Evolutionary conservation across 192 early-diverging fungal genomes (phyloP), one percentile per base, ranked within the genome.

Genomic region (Radiomyces spectabilis): DNA sequence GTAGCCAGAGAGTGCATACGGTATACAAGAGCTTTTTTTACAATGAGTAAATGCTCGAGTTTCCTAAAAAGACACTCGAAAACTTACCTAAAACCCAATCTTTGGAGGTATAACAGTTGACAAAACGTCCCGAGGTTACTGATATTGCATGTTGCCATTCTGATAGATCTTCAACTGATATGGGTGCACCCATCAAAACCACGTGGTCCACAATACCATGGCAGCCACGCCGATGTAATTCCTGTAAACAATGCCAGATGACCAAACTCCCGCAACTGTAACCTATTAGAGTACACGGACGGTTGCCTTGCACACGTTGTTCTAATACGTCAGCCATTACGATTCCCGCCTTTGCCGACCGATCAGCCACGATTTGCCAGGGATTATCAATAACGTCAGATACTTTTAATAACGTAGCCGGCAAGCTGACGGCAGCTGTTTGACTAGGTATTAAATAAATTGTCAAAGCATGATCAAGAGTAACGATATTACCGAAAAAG

Each of bases 301-400:
- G 46, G 22, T 74, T 73, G 5, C 80, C 80, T 31, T 82, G 80
- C 2, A 82, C 73, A 24, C 75, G 57, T 33, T 79, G 68, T 13
- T 46, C 55, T 24, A 82, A 58, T 18, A 77, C 70, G 63, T 82
- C 80, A 0, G 80, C 80, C 30, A 82, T 51, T 2, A 82, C 75
- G 44, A 68, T 53, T 1, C 80, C 80, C 15, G 80, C 68, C 56
- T 82, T 82, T 3, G 47, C 57, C 38, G 75, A 73, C 19, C 77
- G 59, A 59, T 82, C 80, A 41, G 66, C 59, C 16, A 70, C 77
- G 4, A 82, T 51, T 34, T 72, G 68, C 79, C 80, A 82, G 21
- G 80, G 80, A 45, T 82, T 77, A 46, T 79, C 77, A 52, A 82
- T 82, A 15, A 82, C 47, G 55, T 82, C 77, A 26, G 68, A 70